phyloP scores from a whole-genome alignment of 2,329 filamentous ascomycete species.

The Colletotrichum camelliae region DNA sequence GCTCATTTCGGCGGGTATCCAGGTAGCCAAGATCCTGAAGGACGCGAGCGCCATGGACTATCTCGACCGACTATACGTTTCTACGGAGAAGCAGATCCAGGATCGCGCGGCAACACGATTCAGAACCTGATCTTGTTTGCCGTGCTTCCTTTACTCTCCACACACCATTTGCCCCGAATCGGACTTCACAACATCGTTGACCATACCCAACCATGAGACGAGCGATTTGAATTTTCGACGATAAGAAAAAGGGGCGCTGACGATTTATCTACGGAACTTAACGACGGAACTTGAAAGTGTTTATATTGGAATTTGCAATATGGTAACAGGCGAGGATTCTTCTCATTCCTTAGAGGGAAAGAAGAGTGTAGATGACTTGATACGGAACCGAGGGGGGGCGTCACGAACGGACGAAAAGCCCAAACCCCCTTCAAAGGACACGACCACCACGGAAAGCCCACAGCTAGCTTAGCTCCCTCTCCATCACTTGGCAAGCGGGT shows the following conservation, averaged over 20 bases:
- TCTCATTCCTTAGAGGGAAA: slow-evolving; percentile 15
- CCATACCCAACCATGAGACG: neutral
- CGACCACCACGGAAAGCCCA: slow-evolving; percentile 2
- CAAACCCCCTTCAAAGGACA: neutral
- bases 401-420: neutral
- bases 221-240: neutral
- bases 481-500: slow-evolving; percentile 14
- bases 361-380: slow-evolving; percentile 12
- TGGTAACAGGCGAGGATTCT: neutral
- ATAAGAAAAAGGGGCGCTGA: neutral
- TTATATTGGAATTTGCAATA: neutral
- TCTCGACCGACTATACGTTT: slow-evolving; percentile 80
- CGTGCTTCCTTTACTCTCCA: neutral
- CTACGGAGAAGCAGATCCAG: slow-evolving; percentile 80
- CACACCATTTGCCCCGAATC: neutral
- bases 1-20: slow-evolving; percentile 84
- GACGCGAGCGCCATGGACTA: slow-evolving; percentile 85
- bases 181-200: neutral
- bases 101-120: slow-evolving; percentile 60
- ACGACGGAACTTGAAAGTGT: slow-evolving; percentile 11
- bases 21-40: slow-evolving; percentile 87
- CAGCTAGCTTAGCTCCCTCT: slow-evolving; percentile 7
- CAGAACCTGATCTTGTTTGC: slow-evolving; percentile 30
- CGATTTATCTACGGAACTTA: slow-evolving; percentile 15
- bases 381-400: slow-evolving; percentile 12